Evolutionary conservation across 1,139 yeast species (phyloP).

Genomic region (Hansenula sp.): DNA sequence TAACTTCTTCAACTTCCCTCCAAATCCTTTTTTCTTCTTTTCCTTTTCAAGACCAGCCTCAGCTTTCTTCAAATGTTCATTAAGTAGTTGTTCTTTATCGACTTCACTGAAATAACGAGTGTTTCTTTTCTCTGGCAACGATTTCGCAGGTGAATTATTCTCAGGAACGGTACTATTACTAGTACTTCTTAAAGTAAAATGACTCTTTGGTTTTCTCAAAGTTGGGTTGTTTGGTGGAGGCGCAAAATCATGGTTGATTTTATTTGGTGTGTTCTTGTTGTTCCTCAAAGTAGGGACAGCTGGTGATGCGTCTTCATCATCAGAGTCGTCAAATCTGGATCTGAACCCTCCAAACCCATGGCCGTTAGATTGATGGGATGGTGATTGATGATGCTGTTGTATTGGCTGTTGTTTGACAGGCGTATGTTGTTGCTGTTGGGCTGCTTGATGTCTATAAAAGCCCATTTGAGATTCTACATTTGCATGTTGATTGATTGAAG

Average conservation of each 20-base stretch:
- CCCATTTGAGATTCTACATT: conserved; percentile 19
- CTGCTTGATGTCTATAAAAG: conserved; percentile 21
- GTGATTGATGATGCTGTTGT: conserved; percentile 1
- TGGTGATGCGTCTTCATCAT: conserved; percentile 46
- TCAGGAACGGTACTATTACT: conserved; percentile 19
- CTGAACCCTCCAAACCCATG: conserved; percentile 24
- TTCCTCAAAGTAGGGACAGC: conserved; percentile 7
- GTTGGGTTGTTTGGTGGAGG: conserved; percentile 17
- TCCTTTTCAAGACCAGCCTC: conserved; percentile 25
- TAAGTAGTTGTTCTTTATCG: conserved; percentile 11
- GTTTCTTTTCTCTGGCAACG: conserved; percentile 20
- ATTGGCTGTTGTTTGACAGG: conserved; percentile 9
- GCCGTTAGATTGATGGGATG: conserved; percentile 2
- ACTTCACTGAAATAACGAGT: conserved; percentile 23
- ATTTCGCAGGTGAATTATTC: conserved; percentile 12
- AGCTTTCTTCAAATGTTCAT: conserved; percentile 11
- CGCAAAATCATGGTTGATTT: conserved; percentile 12
- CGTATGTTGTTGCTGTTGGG: conserved; percentile 10
- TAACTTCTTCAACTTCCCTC: conserved; percentile 52
- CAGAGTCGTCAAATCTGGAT: conserved; percentile 58
- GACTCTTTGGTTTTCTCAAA: conserved; percentile 20
- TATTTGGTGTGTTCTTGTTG: background rate
- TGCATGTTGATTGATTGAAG: conserved; percentile 14
- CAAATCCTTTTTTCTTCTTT: conserved; percentile 47
- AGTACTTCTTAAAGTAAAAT: conserved; percentile 19